These are phyloP conservation scores for Macrolepiota dolichaula DNA, from an alignment of 768 basidiomycete species.

Conservation along the genomic window DNA sequence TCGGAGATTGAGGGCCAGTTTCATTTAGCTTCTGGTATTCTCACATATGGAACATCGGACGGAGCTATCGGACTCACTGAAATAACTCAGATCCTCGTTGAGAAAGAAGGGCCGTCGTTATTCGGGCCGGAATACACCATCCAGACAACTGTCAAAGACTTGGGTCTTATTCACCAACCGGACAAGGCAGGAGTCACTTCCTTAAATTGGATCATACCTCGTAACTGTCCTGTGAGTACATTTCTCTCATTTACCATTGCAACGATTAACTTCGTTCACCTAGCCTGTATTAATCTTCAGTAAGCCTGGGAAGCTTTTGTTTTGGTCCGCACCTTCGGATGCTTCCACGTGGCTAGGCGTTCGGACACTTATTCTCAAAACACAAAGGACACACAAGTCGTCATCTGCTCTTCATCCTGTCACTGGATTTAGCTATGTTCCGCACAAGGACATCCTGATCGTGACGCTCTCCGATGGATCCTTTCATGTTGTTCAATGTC, in stretches of 20 bases:
- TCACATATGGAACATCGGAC: conserved; percentile 59
- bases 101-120: conserved; percentile 17
- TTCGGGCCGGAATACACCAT: conserved; percentile 35
- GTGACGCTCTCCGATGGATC: conserved; percentile 69
- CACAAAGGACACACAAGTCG: conserved; percentile 48
- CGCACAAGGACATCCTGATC: conserved; percentile 47
- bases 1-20: neutral
- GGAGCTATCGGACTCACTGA: conserved; percentile 57
- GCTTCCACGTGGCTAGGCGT: conserved; percentile 43
- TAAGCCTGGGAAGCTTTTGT: conserved; percentile 56
- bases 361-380: conserved; percentile 39
- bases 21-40: conserved; percentile 46
- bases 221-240: conserved; percentile 34
- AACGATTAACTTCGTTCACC: neutral
- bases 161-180: conserved; percentile 24
- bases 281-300: conserved; percentile 58
- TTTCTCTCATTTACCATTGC: neutral
- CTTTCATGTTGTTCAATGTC: conserved; percentile 53
- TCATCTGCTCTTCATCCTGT: conserved; percentile 59
- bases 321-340: conserved; percentile 44
- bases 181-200: conserved; percentile 47
- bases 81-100: conserved; percentile 43
- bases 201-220: conserved; percentile 51
- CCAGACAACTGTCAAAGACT: conserved; percentile 26
- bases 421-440: conserved; percentile 57